A percentile compares a stretch with the other conserved stretches of the same genome.
Conservation (phyloP, 1,139 yeast species). For the Yamadazyma triangularis region DNA sequence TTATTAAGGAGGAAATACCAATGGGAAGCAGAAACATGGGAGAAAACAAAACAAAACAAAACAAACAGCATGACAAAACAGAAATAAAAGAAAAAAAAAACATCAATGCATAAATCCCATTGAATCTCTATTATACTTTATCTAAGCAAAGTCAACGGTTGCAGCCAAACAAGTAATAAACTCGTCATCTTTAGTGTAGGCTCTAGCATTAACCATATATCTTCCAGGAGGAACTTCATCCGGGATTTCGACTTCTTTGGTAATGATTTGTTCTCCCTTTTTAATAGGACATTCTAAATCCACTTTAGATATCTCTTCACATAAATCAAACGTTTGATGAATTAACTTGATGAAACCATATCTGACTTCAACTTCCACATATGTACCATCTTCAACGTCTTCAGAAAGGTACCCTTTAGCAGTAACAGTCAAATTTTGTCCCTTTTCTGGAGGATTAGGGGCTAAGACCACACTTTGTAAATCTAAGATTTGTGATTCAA, state of each 20-base stretch:
- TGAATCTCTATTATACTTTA: no score
- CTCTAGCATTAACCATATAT: constrained; percentile 81
- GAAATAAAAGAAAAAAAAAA: no score
- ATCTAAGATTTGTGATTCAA: constrained; percentile 56
- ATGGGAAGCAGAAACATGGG: no score
- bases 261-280: constrained; percentile 61
- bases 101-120: no score
- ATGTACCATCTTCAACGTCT: constrained; percentile 73
- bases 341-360: constrained; percentile 86
- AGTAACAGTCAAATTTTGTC: constrained; percentile 68
- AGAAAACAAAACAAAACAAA: no score
- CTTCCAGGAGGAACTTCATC: constrained; percentile 94
- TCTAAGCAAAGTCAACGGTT: constrained; percentile 60
- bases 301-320: constrained; percentile 81
- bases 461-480: constrained; percentile 55
- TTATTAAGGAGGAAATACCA: no score
- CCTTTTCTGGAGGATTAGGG: constrained; percentile 89
- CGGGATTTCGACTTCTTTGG: constrained; percentile 78
- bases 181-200: constrained; percentile 77
- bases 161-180: constrained; percentile 85
- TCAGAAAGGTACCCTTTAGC: constrained; percentile 64
- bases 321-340: constrained; percentile 83
- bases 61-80: no score
- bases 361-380: constrained; percentile 88
- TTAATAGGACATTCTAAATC: constrained; percentile 77